Percentiles rank a stretch among this genome's conserved stretches.
phyloP scores from a whole-genome alignment of 805 yeast species.

The Yamadazyma akitaensis region DNA sequence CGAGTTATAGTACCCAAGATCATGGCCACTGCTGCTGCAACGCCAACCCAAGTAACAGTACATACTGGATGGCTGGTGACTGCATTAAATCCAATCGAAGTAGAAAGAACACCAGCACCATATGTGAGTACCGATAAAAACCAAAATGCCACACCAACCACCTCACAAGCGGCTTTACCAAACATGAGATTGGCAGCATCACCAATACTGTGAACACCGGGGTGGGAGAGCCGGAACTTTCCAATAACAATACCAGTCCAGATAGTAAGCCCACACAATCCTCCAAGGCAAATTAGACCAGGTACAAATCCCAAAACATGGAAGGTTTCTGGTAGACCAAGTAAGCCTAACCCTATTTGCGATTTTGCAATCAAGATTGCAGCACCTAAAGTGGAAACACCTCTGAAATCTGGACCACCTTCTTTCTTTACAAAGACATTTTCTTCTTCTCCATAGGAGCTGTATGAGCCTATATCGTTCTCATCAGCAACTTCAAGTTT shows the following conservation, averaged over 20 bases:
- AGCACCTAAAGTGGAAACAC: slow-evolving; percentile 10
- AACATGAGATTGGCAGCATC: slow-evolving; percentile 11
- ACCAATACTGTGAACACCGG: slow-evolving; percentile 11
- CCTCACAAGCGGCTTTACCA: slow-evolving; percentile 11
- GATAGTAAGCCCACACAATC: slow-evolving; percentile 7
- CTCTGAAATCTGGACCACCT: slow-evolving; percentile 11
- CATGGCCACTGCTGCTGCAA: slow-evolving; percentile 9
- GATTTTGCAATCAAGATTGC: slow-evolving; percentile 12
- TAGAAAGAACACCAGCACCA: slow-evolving; percentile 10
- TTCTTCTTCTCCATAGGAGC: slow-evolving; percentile 4
- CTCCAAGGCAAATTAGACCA: slow-evolving; percentile 10
- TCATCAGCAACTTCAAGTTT: not conserved
- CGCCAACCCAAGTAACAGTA: slow-evolving; percentile 10
- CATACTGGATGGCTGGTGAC: slow-evolving; percentile 10
- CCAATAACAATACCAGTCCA: slow-evolving; percentile 13
- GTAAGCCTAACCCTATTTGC: slow-evolving; percentile 12
- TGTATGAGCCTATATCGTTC: not conserved
- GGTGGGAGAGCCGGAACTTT: slow-evolving; percentile 9
- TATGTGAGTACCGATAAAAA: slow-evolving; percentile 8
- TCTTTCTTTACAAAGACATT: slow-evolving; percentile 7
- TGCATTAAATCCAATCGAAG: slow-evolving; percentile 10
- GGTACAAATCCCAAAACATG: slow-evolving; percentile 11
- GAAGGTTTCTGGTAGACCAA: slow-evolving; percentile 11
- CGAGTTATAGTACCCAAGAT: slow-evolving; percentile 8
- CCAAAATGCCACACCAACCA: slow-evolving; percentile 10